Evolutionary conservation across 345 rosid genomes (phyloP).

Genomic region (Psidium friedrichsthalianum): DNA sequence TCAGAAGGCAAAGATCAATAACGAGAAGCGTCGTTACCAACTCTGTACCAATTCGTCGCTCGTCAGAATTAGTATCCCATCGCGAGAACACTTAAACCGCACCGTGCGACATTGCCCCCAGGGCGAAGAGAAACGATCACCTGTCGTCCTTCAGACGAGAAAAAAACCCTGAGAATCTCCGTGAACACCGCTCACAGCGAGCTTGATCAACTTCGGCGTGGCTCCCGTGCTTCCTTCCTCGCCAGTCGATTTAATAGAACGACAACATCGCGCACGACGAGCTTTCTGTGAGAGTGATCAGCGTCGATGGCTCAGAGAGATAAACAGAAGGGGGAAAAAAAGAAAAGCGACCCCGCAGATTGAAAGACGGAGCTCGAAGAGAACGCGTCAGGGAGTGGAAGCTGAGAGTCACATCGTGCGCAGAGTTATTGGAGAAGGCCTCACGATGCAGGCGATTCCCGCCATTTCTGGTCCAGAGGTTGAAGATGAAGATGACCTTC

Average conservation of each 20-base stretch:
- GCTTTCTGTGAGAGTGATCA: conserved; percentile 6
- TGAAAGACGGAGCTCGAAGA: neutral
- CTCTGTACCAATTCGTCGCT: neutral
- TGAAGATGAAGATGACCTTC: neutral
- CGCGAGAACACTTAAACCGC: neutral
- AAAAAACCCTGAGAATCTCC: conserved; percentile 57
- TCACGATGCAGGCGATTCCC: neutral
- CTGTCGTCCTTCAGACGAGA: conserved; percentile 22
- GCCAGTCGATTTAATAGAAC: conserved; percentile 22
- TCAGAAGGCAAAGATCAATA: neutral
- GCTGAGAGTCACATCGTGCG: neutral
- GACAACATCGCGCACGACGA: conserved; percentile 29
- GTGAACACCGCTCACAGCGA: conserved; percentile 71
- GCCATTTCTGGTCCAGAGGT: conserved; percentile 1
- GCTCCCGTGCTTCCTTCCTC: neutral
- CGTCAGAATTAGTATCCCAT: neutral
- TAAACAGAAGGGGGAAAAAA: neutral
- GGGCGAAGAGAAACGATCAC: conserved; percentile 12
- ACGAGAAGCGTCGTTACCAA: neutral
- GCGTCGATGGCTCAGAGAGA: neutral
- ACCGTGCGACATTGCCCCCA: neutral
- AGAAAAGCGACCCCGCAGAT: neutral
- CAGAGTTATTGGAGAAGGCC: neutral
- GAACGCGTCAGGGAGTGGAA: neutral
- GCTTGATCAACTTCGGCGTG: conserved; percentile 37